These are phyloP conservation scores for Lecanoromycetidae sp. DNA, from an alignment of 2,329 filamentous ascomycete species.

Conservation along the genomic window DNA sequence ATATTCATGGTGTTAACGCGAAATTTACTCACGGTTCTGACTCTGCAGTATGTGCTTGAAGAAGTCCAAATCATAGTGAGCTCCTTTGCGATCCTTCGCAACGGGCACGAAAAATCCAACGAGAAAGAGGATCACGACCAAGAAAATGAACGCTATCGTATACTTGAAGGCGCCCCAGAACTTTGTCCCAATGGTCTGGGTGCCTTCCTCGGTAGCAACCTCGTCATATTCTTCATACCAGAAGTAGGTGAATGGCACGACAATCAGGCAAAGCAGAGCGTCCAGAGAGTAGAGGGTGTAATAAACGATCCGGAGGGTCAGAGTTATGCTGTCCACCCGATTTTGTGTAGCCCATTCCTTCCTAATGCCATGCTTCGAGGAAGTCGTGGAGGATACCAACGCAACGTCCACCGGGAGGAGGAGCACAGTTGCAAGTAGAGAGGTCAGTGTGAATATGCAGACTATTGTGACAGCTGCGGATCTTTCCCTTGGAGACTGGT, in stretches of 20 bases:
- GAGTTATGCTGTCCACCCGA: slow-evolving; percentile 63
- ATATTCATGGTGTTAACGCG: no score
- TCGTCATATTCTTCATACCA: slow-evolving; percentile 97
- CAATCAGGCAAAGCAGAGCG: slow-evolving; percentile 72
- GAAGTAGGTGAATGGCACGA: slow-evolving; percentile 95
- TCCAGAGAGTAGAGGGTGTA: slow-evolving; percentile 88
- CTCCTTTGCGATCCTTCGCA: slow-evolving; percentile 52
- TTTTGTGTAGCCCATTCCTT: slow-evolving; percentile 90
- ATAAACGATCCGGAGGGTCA: slow-evolving; percentile 77
- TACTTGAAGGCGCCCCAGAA: slow-evolving; percentile 84
- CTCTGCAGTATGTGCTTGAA: slow-evolving; percentile 73
- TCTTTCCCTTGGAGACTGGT: slow-evolving; percentile 79
- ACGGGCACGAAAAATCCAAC: slow-evolving; percentile 90
- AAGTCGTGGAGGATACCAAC: slow-evolving; percentile 77
- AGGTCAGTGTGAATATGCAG: slow-evolving; percentile 74
- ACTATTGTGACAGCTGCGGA: slow-evolving; percentile 70
- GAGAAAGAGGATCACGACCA: slow-evolving; percentile 73
- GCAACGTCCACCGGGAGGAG: slow-evolving; percentile 92
- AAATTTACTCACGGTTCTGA: slow-evolving; percentile 65
- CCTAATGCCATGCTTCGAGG: slow-evolving; percentile 62
- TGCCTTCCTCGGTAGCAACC: slow-evolving; percentile 67
- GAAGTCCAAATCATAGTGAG: slow-evolving; percentile 73
- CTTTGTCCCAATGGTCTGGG: slow-evolving; percentile 56
- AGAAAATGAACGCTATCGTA: slow-evolving; percentile 68
- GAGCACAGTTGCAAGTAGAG: slow-evolving; percentile 80